Evolutionary conservation across 2,329 filamentous ascomycete species (phyloP).

Genomic region (Fusarium newnesense): DNA sequence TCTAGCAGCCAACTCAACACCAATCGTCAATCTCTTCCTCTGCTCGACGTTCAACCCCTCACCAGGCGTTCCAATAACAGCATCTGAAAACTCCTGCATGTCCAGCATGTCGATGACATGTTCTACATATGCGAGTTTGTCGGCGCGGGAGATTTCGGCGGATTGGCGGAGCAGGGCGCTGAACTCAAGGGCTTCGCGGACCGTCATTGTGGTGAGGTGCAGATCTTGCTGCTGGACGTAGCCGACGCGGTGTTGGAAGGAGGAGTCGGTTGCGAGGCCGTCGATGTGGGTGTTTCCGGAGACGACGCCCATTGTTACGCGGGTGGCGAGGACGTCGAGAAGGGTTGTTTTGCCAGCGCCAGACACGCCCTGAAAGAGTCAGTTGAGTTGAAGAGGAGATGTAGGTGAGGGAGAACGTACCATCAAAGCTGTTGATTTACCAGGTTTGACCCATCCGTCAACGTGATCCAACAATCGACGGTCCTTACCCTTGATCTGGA

Average conservation of each 20-base stretch:
- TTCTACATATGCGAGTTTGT: constrained; percentile 46
- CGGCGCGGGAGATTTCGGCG: constrained; percentile 57
- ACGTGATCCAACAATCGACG: constrained; percentile 76
- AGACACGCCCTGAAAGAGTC: constrained; percentile 62
- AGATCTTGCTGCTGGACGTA: constrained; percentile 80
- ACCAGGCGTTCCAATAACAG: constrained; percentile 63
- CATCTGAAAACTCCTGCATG: constrained; percentile 74
- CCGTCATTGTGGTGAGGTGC: constrained; percentile 74
- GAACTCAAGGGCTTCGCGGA: constrained; percentile 62
- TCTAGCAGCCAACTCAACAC: constrained; percentile 79
- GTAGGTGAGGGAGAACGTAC: background rate
- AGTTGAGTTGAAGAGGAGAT: background rate
- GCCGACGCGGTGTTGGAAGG: constrained; percentile 75
- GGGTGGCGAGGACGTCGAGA: constrained; percentile 76
- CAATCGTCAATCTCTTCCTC: constrained; percentile 73
- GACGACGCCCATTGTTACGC: constrained; percentile 79
- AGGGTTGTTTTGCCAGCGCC: constrained; percentile 82
- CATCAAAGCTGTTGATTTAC: constrained; percentile 70
- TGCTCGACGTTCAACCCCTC: constrained; percentile 61
- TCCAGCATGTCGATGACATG: constrained; percentile 47
- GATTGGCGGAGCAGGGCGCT: constrained; percentile 75
- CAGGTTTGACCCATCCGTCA: constrained; percentile 82
- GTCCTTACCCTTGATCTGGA: constrained; percentile 72
- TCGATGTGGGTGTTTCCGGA: constrained; percentile 77
- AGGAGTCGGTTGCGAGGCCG: constrained; percentile 68